Evolutionary conservation across 768 basidiomycete genomes (phyloP).

Genomic region (Podaxis carcinomalis): DNA sequence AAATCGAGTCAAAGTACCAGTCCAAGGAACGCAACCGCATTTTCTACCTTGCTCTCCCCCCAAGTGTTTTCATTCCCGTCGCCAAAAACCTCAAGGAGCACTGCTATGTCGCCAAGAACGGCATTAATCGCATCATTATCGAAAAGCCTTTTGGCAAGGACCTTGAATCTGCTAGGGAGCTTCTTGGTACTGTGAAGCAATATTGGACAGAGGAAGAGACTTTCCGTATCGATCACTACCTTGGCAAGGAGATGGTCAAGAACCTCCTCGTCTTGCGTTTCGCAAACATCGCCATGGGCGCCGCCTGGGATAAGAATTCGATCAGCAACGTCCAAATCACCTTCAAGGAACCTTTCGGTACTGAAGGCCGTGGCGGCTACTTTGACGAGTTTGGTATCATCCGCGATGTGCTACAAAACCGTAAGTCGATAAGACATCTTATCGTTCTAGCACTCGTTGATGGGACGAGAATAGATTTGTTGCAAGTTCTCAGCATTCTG

Average conservation of each 20-base stretch:
- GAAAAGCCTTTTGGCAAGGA: constrained; percentile 99
- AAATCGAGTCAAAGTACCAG: constrained; percentile 70
- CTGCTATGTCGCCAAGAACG: constrained; percentile 65
- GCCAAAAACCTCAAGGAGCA: constrained; percentile 77
- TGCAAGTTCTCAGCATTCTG: constrained; percentile 92
- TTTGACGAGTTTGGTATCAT: constrained; percentile 99
- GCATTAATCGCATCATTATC: constrained; percentile 89
- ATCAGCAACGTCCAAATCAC: constrained; percentile 98
- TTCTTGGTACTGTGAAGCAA: constrained; percentile 74
- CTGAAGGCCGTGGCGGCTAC: constrained; percentile 99
- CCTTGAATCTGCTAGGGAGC: constrained; percentile 73
- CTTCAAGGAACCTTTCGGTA: constrained; percentile 99
- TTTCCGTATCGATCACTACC: constrained; percentile 98
- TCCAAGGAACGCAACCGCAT: constrained; percentile 71
- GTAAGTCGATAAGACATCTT: constrained; percentile 48
- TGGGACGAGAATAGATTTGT: constrained; percentile 55
- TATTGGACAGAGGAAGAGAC: constrained; percentile 97
- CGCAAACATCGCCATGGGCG: constrained; percentile 86
- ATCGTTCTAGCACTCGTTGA: constrained; percentile 12
- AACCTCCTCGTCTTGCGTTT: constrained; percentile 95
- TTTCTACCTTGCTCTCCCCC: constrained; percentile 97
- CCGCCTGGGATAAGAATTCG: constrained; percentile 93
- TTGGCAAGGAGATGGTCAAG: constrained; percentile 99
- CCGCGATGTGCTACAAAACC: constrained; percentile 96
- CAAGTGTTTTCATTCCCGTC: constrained; percentile 93